Conservation (phyloP, 1,284 basidiomycete species). For the Rhodotorula mucilaginosa region DNA sequence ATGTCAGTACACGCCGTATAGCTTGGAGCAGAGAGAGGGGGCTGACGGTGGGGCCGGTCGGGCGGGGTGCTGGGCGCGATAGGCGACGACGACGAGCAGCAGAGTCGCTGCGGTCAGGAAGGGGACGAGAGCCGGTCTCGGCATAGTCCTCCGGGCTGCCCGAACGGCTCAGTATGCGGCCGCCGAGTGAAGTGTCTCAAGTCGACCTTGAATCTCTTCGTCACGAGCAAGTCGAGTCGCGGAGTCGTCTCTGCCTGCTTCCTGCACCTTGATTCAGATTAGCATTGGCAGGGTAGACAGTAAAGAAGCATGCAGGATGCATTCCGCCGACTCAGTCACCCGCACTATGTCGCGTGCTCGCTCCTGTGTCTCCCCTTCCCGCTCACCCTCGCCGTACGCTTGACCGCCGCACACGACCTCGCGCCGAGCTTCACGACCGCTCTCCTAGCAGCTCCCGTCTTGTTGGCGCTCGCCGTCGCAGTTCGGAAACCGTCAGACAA, state of each 20-base stretch:
- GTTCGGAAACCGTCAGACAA: background rate
- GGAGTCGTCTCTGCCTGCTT: no score
- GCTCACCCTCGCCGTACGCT: conserved; percentile 6
- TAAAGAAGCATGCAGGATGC: background rate
- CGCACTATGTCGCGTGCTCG: conserved; percentile 33
- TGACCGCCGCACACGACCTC: background rate
- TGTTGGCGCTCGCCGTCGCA: conserved; percentile 8
- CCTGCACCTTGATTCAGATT: no score
- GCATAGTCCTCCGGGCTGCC: background rate
- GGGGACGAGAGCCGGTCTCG: background rate
- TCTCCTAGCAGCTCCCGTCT: conserved; percentile 5
- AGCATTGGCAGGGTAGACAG: no score
- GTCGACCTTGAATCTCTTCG: no score
- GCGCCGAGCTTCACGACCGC: background rate
- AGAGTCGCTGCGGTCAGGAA: background rate
- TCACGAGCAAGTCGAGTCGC: no score
- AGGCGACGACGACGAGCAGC: background rate
- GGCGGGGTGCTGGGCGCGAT: background rate
- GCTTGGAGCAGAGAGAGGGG: background rate
- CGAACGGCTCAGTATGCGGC: background rate
- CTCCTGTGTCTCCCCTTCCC: conserved; percentile 28
- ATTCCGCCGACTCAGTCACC: conserved; percentile 7
- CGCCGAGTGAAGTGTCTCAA: no score
- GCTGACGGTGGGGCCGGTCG: background rate
- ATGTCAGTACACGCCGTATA: background rate